Evolutionary conservation across 2,329 filamentous ascomycete genomes (phyloP), one percentile per base, ranked within the genome.

Genomic region (Epichloe glyceriae): DNA sequence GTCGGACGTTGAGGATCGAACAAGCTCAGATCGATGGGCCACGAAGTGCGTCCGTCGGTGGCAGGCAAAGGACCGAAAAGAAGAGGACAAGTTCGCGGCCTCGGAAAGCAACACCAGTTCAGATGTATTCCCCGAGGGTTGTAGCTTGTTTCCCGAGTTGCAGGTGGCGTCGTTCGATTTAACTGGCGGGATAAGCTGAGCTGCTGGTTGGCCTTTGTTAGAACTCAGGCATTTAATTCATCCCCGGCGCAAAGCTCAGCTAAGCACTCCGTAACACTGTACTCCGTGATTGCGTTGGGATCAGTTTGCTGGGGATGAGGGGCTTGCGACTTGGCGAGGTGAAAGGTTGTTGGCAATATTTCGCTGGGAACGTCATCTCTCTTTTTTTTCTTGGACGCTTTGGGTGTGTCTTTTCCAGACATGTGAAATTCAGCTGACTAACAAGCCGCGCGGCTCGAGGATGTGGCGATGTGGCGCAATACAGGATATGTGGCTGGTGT

Each of bases 341-440:
- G 49, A 8, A 42, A 14, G 19, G 47, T 19, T 22, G 47, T 34
- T 49, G 46, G 43, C 20, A 20, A 37, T 40, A 37, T 41, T 38
- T 38, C 15, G 48, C 45, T 50, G 45, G 40, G 19, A 40, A 45
- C 26, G 22, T 41, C 40, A 48, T 45, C 49, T 17, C 37, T 48
- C 33, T 40, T 17, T 12, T 30, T 37, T 43, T 45, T 17, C 7
- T 15, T 38, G 26, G 7, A 30, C 26, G 26, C 26, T 30, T 30
- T 30, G 26, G 26, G 26, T 10, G 26, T 48, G n/a, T 20, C 33
- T 46, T 19, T 19, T 41, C 39, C 41, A 47, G 40, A 43, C 50
- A 52, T 52, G 50, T 52, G 50, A 52, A 52, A 44, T 26, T 50
- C 20, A 37, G 46, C 46, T 44, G 39, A 47, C 38, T 15, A 30